Base-by-base conservation (phyloP, 805 yeast genomes). In the Zygosaccharomyces lentus region DNA sequence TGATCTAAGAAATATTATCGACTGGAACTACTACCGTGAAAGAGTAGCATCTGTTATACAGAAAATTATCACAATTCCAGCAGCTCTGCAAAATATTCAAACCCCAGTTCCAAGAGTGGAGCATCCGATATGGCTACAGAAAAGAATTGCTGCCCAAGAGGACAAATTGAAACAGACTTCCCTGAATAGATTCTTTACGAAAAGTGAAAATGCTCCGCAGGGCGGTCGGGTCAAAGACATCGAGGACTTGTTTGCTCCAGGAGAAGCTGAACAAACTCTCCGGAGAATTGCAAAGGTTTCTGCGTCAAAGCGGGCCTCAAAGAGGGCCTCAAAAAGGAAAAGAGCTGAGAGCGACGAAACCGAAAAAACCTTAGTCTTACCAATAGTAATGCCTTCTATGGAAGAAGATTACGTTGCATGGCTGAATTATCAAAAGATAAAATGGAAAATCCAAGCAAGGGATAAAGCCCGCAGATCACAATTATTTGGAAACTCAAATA, bases 51-150 rank as follows among this genome's bases (percentile, higher is more conserved):
- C 96, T 2, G 96, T 90, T 5, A 81, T 95, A 35, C 96, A 90
- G 64, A 93, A 95, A 67, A 88, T 93, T 57, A 87, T 93, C 55
- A 85, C 96, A 0, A 91, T 93, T 54, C 99, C 99, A 2, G 99
- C 99, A 4, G 98, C 97, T 5, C 71, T 91, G 45, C 99, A 93
- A 68, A 80, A 80, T 43, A 78, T 91, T 13, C 67, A 72, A 10
- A 95, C 93, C 58, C 99, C 99, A 0, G 97, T 95, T 36, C 97
- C 97, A 4, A 73, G 97, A 55, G 91, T 95, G 6, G 78, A 78
- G 3, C 97, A 91, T 59, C 99, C 99, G 0, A 93, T 84, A 25
- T 93, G 99, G 99, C 71, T 93, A 46, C 76, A 74, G 48, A 81
- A 75, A 54, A 77, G 76, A 48, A 80, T 91, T 44, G 73, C 75